phyloP scores from a whole-genome alignment of 2,329 filamentous ascomycete genomes.

The Exophiala calicioides region DNA sequence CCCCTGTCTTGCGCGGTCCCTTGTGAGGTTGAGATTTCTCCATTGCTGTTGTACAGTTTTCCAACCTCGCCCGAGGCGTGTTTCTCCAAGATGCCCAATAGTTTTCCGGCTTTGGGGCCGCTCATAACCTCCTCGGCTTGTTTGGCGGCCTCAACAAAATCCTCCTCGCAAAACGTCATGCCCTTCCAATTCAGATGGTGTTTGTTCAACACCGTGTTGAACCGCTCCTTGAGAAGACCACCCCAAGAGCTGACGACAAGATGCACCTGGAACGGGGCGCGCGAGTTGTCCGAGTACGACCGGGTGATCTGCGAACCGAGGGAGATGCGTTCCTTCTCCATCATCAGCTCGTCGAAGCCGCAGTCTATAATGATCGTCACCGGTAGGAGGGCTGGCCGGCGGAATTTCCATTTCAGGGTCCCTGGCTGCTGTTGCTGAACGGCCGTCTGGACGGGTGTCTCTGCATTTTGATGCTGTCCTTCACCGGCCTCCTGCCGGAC shows the following conservation, averaged over 20 bases:
- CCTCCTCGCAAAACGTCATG: constrained; percentile 69
- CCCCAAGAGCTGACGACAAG: constrained; percentile 77
- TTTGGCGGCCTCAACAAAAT: constrained; percentile 70
- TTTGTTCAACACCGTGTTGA: constrained; percentile 71
- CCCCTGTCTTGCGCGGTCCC: too few relatives aligned
- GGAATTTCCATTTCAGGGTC: constrained; percentile 32
- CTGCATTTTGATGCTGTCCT: constrained; percentile 14
- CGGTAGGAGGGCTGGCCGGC: constrained; percentile 62
- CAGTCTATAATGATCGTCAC: constrained; percentile 86
- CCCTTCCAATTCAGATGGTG: constrained; percentile 79
- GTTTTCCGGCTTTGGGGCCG: constrained; percentile 54
- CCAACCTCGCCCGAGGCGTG: not conserved
- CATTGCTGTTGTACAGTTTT: too few relatives aligned
- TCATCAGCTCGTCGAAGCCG: constrained; percentile 88
- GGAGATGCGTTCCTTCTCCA: constrained; percentile 79
- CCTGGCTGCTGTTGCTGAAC: constrained; percentile 30
- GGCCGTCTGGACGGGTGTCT: constrained; percentile 23
- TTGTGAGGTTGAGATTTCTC: too few relatives aligned
- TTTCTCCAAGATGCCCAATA: constrained; percentile 59
- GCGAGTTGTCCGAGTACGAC: constrained; percentile 84
- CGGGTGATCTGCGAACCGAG: constrained; percentile 81
- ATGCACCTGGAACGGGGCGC: constrained; percentile 66
- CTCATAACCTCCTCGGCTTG: constrained; percentile 70
- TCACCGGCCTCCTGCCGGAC: constrained; percentile 26
- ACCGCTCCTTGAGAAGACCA: constrained; percentile 74